Evolutionary conservation across 768 basidiomycete genomes (phyloP).

Genomic region (Lactifluus volemus): DNA sequence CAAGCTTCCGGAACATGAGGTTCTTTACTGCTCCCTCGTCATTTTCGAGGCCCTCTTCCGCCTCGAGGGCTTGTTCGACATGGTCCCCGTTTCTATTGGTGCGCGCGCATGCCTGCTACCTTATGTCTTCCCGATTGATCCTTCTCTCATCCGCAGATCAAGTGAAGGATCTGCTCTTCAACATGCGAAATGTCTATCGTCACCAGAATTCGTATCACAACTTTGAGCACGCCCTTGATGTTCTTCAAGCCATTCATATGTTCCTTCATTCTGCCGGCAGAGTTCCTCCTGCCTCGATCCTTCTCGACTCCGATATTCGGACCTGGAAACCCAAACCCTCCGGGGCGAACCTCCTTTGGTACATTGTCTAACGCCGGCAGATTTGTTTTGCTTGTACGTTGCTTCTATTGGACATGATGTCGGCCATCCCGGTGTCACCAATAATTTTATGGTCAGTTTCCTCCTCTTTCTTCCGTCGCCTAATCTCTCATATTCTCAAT

Average conservation of each 20-base stretch:
- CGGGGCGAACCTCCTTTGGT: constrained; percentile 17
- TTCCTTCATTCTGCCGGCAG: constrained; percentile 74
- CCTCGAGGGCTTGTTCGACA: constrained; percentile 63
- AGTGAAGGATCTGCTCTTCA: constrained; percentile 70
- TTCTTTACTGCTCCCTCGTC: constrained; percentile 70
- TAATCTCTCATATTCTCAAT: constrained; percentile 12
- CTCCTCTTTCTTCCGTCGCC: background rate
- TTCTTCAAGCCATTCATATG: constrained; percentile 84
- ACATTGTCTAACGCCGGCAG: constrained; percentile 45
- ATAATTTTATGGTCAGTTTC: constrained; percentile 79
- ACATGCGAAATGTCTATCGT: constrained; percentile 89
- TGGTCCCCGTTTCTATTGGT: constrained; percentile 51
- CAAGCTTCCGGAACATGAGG: constrained; percentile 71
- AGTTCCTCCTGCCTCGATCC: constrained; percentile 67
- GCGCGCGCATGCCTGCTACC: constrained; percentile 25
- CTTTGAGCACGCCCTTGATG: constrained; percentile 94
- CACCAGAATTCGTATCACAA: constrained; percentile 94
- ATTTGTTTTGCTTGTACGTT: constrained; percentile 78
- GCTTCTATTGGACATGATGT: constrained; percentile 97
- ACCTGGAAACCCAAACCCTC: constrained; percentile 34
- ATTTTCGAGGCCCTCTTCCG: constrained; percentile 81
- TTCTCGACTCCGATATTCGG: constrained; percentile 38
- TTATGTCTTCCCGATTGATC: background rate
- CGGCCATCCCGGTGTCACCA: constrained; percentile 92
- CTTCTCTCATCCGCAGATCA: constrained; percentile 39